Base-by-base conservation (phyloP, 345 rosid species). In the Linum usitatissimum region DNA sequence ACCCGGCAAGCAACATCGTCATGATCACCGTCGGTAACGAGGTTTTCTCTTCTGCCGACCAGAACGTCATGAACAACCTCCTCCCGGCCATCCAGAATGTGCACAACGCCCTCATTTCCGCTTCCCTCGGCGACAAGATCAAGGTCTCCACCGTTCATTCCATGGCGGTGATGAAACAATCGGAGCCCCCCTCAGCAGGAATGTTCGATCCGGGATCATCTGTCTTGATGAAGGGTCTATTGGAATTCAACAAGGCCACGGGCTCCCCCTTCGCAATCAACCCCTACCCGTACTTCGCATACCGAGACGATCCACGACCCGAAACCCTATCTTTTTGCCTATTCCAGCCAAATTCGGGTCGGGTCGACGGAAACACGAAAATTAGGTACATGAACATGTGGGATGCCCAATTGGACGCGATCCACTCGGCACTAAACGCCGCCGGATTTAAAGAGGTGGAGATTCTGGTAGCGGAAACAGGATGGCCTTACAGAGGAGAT, bases 331-430 rank as follows among this genome's bases (percentile, higher is more conserved):
- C 94, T 12, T 93, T 83, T 66, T 90, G 97, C 65, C 70, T 87
- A 58, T 93, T 93, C 49, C 96, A 87, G 68, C 92, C 97, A 59
- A 93, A 93, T 75, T 60, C 94, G 9, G 97, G 99, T 18, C 89
- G 97, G 64, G 76, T 90, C 20, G 97, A 93, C 79, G 55, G 80
- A n/a, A 84, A 80, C 0, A 84, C 76, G 1, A 93, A 95, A 13
- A 84, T 83, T 70, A 79, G 64, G 71, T 93, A 93, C 86, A 84
- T 74, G 91, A 93, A 86, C 86, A 93, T 93, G 99, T 93, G 90
- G 48, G 97, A 93, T 34, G 99, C 99, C 17, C 99, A 93, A 96
- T 97, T 90, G 48, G 99, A 93, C 76, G 96, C 94, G 17, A 87
- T 87, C 30, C 77, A 78, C 38, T 90, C 97, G 13, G 96, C 96